Conservation (phyloP, 177 flowering plant species). For the Vitis hybrid region DNA sequence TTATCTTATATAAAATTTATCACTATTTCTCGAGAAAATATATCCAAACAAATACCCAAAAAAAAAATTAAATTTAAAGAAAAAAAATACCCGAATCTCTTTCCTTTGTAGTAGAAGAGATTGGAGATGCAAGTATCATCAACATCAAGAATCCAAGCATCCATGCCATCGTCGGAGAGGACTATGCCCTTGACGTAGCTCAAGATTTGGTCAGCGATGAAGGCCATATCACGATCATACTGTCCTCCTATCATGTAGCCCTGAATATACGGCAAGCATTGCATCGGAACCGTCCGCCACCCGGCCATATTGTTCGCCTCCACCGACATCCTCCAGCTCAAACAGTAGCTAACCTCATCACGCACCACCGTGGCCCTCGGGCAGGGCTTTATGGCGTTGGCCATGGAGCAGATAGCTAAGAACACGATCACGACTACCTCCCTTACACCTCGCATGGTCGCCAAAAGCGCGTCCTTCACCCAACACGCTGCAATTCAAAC, state of each 20-base stretch:
- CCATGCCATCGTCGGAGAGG: constrained; percentile 47
- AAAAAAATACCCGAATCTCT: constrained; percentile 38
- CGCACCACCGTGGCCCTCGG: constrained; percentile 1
- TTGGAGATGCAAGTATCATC: constrained; percentile 92
- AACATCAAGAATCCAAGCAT: constrained; percentile 81
- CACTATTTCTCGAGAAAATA: too few species aligned
- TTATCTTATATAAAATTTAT: too few species aligned
- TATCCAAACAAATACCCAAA: too few species aligned
- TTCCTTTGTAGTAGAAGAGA: constrained; percentile 47
- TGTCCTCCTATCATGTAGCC: constrained; percentile 77
- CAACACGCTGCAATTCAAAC: too few species aligned
- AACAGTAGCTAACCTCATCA: constrained; percentile 32
- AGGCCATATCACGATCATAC: constrained; percentile 47
- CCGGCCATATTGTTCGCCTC: constrained; percentile 65
- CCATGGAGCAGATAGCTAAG: constrained; percentile 18
- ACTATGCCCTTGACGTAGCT: constrained; percentile 31
- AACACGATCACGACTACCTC: background rate
- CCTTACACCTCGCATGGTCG: too few species aligned
- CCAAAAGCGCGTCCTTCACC: too few species aligned
- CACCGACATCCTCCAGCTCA: constrained; percentile 83
- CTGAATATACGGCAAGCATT: constrained; percentile 49
- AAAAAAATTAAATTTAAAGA: too few species aligned
- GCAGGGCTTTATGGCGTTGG: constrained; percentile 9
- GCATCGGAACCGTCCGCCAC: constrained; percentile 71
- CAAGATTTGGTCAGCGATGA: constrained; percentile 49